Evolutionary conservation across 768 basidiomycete genomes (phyloP).

Genomic region (Termitomyces sp.): DNA sequence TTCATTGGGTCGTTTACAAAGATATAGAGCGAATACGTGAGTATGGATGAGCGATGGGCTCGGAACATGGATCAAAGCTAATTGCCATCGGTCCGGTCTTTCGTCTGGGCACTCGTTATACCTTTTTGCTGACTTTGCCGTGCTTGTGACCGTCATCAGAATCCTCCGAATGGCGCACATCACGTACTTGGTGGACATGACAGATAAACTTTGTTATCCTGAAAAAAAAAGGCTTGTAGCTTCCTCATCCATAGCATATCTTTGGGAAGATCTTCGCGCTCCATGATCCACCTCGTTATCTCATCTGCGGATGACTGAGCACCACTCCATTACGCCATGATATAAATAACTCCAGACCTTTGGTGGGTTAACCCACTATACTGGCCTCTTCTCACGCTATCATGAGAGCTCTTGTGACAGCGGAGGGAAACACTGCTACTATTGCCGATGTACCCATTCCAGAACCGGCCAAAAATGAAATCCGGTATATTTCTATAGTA

Average conservation of each 20-base stretch:
- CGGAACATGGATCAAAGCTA: not conserved
- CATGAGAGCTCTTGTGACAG: constrained; percentile 24
- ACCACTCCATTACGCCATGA: not conserved
- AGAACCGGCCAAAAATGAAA: constrained; percentile 22
- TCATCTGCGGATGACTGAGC: not conserved
- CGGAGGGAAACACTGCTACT: constrained; percentile 21
- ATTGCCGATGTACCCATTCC: constrained; percentile 23
- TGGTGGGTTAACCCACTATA: not conserved
- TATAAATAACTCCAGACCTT: not conserved
- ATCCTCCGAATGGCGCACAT: not conserved
- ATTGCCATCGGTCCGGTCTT: not conserved
- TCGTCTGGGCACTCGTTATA: not conserved
- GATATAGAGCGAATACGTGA: not conserved
- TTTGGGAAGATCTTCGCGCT: not conserved
- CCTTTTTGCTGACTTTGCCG: not conserved
- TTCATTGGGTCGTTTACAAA: not conserved
- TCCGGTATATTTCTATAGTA: constrained; percentile 16
- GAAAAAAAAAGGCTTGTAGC: not conserved
- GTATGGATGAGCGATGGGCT: not conserved
- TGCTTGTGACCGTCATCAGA: not conserved
- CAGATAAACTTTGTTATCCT: not conserved
- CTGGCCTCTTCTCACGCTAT: not conserved
- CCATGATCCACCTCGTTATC: not conserved
- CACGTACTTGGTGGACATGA: not conserved
- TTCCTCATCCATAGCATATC: not conserved